A percentile compares a stretch with the other conserved stretches of the same genome.
Conservation (phyloP, 768 basidiomycete genomes). For the Lactarius quietus region DNA sequence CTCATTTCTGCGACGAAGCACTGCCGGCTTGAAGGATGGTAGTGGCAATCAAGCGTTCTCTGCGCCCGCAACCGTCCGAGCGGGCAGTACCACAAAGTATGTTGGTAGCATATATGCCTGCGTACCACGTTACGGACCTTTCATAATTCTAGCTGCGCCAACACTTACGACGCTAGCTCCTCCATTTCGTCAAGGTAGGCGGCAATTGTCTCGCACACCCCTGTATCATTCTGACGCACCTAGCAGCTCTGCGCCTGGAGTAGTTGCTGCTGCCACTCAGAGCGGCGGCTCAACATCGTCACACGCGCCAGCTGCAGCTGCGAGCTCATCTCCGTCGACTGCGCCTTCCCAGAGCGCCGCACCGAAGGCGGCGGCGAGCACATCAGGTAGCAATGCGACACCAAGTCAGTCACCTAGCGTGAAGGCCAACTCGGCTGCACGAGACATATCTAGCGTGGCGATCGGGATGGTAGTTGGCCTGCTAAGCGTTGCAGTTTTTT, state of each 20-base stretch:
- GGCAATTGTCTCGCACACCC: neutral
- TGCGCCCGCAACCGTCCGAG: constrained; percentile 44
- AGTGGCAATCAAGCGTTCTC: constrained; percentile 53
- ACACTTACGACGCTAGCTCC: constrained; percentile 11
- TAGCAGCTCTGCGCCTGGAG: constrained; percentile 3
- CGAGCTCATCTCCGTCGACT: neutral
- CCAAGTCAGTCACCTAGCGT: constrained; percentile 30
- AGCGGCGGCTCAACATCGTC: neutral
- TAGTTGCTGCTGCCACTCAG: neutral
- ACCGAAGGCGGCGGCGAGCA: constrained; percentile 3
- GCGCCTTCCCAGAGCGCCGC: neutral
- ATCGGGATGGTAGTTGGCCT: constrained; percentile 49
- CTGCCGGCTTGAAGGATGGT: constrained; percentile 53
- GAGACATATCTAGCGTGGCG: constrained; percentile 32
- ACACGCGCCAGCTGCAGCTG: neutral
- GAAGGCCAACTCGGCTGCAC: constrained; percentile 34
- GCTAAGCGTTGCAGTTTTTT: constrained; percentile 44
- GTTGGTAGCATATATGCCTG: constrained; percentile 9
- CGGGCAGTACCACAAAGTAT: constrained; percentile 38
- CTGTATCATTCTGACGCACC: neutral
- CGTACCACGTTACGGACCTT: neutral
- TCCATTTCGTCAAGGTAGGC: neutral
- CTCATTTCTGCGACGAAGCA: constrained; percentile 37
- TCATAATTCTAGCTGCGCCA: constrained; percentile 17
- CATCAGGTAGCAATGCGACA: neutral